These are phyloP conservation scores for Cinnamomum micranthum DNA, from an alignment of 164 flowering plant genomes.

Conservation along the genomic window DNA sequence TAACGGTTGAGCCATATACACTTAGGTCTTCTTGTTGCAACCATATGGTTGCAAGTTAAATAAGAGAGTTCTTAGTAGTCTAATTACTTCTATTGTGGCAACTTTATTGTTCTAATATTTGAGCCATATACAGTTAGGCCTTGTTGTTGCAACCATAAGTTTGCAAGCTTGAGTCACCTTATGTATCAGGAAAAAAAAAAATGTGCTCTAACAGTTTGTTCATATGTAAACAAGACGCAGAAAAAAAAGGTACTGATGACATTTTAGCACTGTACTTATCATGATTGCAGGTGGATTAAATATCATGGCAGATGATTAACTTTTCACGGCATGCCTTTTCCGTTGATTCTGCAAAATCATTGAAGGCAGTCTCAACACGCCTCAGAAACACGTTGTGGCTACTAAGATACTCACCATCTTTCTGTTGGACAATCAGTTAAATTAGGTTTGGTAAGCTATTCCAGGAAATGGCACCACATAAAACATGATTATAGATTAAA, in stretches of 20 bases:
- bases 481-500: not conserved
- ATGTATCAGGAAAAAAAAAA: no score
- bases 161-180: no score
- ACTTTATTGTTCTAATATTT: no score
- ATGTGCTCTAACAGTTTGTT: not conserved
- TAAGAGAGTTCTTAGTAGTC: no score
- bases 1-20: no score
- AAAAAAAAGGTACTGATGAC: not conserved
- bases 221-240: not conserved
- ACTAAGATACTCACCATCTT: constrained; percentile 92
- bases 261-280: not conserved
- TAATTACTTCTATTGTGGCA: no score
- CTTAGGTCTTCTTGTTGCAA: no score
- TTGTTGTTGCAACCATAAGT: no score
- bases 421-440: constrained; percentile 40
- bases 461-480: constrained; percentile 1
- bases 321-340: constrained; percentile 83
- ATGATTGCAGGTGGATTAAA: constrained; percentile 2
- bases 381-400: constrained; percentile 87
- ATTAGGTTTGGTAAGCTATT: not conserved
- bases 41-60: no score
- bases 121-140: no score
- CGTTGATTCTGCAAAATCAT: constrained; percentile 84
- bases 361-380: constrained; percentile 85
- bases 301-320: constrained; percentile 30